phyloP scores from a whole-genome alignment of 2,329 filamentous ascomycete genomes.

The Fusarium clavum region DNA sequence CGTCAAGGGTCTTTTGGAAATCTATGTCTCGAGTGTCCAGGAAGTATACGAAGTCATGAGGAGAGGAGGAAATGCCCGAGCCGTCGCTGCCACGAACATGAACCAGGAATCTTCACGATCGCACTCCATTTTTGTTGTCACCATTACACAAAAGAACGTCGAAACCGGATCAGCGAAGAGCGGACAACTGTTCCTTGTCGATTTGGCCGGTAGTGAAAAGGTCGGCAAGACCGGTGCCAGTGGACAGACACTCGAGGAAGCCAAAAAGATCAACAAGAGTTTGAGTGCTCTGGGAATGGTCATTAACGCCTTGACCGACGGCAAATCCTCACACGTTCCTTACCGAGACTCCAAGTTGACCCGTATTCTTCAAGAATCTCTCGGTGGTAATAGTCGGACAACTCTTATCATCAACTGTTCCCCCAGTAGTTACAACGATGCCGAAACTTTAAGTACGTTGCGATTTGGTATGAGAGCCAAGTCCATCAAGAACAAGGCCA shows the following conservation, averaged over 20 bases:
- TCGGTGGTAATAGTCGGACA: slow-evolving; percentile 98
- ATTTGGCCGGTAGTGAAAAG: slow-evolving; percentile 98
- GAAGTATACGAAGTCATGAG: slow-evolving; percentile 98
- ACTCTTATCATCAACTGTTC: slow-evolving; percentile 99
- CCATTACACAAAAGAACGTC: slow-evolving; percentile 96
- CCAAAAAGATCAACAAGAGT: slow-evolving; percentile 99
- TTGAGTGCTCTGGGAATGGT: slow-evolving; percentile 98
- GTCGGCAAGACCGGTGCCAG: slow-evolving; percentile 98
- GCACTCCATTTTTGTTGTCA: slow-evolving; percentile 98
- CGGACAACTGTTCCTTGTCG: slow-evolving; percentile 95
- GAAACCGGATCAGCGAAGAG: slow-evolving; percentile 97
- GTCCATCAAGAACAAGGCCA: slow-evolving; percentile 99
- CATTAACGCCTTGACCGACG: slow-evolving; percentile 96
- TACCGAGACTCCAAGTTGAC: slow-evolving; percentile 99
- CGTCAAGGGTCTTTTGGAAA: slow-evolving; percentile 92
- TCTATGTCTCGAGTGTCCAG: slow-evolving; percentile 94
- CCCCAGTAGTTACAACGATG: slow-evolving; percentile 98
- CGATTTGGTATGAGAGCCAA: slow-evolving; percentile 97
- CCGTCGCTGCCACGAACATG: slow-evolving; percentile 98
- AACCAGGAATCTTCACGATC: slow-evolving; percentile 98
- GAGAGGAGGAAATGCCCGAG: slow-evolving; percentile 86
- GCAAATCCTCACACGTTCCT: slow-evolving; percentile 94
- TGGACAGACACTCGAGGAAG: slow-evolving; percentile 96
- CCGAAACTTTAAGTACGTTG: slow-evolving; percentile 90
- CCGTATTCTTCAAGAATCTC: slow-evolving; percentile 93